A percentile compares a stretch with the other conserved stretches of the same genome.
These are phyloP conservation scores for Phialophora expanda DNA, from an alignment of 2,329 filamentous ascomycete genomes.

Conservation along the genomic window DNA sequence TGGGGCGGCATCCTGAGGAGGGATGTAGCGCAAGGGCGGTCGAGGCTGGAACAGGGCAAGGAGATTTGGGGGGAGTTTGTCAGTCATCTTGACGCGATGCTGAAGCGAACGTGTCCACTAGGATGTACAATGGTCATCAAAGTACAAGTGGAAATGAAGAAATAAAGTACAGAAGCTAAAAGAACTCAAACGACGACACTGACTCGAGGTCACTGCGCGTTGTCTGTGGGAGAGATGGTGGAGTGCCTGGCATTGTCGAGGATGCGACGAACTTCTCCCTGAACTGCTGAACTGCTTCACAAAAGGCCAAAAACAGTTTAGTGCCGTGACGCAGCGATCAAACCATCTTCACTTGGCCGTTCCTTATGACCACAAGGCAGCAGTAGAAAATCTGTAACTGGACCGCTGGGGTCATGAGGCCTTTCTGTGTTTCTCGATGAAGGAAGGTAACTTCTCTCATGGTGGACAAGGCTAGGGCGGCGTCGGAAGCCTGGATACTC, in stretches of 20 bases:
- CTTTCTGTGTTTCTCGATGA: too few species aligned
- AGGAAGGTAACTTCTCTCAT: too few species aligned
- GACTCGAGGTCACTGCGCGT: slow-evolving; percentile 2
- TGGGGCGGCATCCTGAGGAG: slow-evolving; percentile 79
- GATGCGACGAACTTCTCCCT: slow-evolving; percentile 2
- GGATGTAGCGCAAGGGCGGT: slow-evolving; percentile 86
- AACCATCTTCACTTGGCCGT: neutral
- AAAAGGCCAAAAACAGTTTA: slow-evolving; percentile 17
- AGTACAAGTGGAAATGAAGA: slow-evolving; percentile 7
- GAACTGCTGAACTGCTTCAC: neutral
- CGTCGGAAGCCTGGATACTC: neutral
- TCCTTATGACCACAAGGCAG: neutral
- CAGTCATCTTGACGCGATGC: slow-evolving; percentile 71
- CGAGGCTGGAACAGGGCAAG: slow-evolving; percentile 94
- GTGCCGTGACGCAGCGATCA: slow-evolving; percentile 1
- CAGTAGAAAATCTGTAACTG: neutral
- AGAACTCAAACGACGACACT: neutral
- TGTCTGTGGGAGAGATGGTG: slow-evolving; percentile 2
- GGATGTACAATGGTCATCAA: slow-evolving; percentile 13
- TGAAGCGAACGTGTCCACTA: slow-evolving; percentile 28
- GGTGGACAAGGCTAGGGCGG: too few species aligned
- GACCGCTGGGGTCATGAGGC: neutral
- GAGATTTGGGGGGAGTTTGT: slow-evolving; percentile 91
- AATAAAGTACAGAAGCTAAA: slow-evolving; percentile 8
- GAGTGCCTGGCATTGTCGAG: slow-evolving; percentile 9